phyloP scores from a whole-genome alignment of 1,284 basidiomycete species.

The Ceratobasidium theobromae region DNA sequence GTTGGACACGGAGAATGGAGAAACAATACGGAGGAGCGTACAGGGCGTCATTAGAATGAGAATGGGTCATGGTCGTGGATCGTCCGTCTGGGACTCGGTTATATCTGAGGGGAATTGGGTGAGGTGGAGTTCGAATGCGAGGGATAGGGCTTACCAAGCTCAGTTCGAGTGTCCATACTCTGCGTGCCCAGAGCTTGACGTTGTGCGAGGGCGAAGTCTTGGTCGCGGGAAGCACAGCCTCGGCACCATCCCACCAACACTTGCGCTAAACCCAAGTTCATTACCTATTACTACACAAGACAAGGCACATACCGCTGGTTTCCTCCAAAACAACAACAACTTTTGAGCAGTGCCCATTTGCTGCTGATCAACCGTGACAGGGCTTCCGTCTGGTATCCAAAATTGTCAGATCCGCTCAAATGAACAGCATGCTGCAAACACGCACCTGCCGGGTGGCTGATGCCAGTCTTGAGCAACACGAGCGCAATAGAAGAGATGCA shows the following conservation, averaged over 20 bases:
- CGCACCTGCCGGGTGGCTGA: slow-evolving; percentile 63
- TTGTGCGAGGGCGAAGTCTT: slow-evolving; percentile 53
- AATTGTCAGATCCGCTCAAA: not conserved
- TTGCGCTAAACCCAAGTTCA: slow-evolving; percentile 65
- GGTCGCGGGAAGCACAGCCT: slow-evolving; percentile 71
- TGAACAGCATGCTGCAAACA: slow-evolving; percentile 45
- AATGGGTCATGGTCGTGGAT: not conserved
- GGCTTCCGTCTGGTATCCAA: slow-evolving; percentile 49
- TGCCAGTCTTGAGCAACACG: slow-evolving; percentile 96
- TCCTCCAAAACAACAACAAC: slow-evolving; percentile 96
- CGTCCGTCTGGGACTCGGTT: no score
- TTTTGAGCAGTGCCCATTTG: slow-evolving; percentile 99
- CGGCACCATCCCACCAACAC: slow-evolving; percentile 99
- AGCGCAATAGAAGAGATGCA: slow-evolving; percentile 98
- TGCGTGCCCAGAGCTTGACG: slow-evolving; percentile 91
- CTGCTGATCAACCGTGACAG: slow-evolving; percentile 78
- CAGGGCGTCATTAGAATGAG: not conserved
- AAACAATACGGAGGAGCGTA: slow-evolving; percentile 1
- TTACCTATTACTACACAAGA: slow-evolving; percentile 5
- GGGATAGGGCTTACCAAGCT: slow-evolving; percentile 67
- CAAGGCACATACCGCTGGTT: slow-evolving; percentile 77
- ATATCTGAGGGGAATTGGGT: not conserved
- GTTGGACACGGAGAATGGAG: not conserved
- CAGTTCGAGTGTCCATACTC: slow-evolving; percentile 98
- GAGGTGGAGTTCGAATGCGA: not conserved